A percentile compares a stretch with the other conserved stretches of the same genome.
Evolutionary conservation across 257 asterid species (phyloP).

Genomic region (Mitragyna speciosa): DNA sequence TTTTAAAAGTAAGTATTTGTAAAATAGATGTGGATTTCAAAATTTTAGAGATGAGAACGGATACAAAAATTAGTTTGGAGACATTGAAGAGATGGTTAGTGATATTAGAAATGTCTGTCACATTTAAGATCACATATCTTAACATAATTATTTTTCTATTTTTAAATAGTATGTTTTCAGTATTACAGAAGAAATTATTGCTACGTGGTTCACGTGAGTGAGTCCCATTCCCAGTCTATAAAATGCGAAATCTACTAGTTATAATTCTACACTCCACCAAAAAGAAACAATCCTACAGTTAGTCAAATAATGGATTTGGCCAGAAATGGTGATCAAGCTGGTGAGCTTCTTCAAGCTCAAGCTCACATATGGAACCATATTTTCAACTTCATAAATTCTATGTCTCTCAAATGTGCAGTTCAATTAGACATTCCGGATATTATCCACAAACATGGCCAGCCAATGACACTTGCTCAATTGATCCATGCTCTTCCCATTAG

Average conservation of each 20-base stretch:
- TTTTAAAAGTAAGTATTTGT: too few relatives aligned
- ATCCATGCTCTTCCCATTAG: constrained; percentile 19
- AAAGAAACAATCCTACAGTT: background rate
- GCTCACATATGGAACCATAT: constrained; percentile 36
- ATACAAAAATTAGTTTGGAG: too few relatives aligned
- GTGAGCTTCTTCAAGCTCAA: constrained; percentile 32
- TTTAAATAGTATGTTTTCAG: too few relatives aligned
- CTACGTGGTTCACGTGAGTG: background rate
- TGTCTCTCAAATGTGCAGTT: constrained; percentile 37
- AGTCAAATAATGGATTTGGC: background rate
- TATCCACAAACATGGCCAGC: constrained; percentile 30
- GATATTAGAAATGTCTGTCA: too few relatives aligned
- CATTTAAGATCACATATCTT: too few relatives aligned
- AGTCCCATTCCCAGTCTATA: background rate
- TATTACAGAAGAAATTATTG: too few relatives aligned
- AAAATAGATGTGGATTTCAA: too few relatives aligned
- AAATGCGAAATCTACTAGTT: too few relatives aligned
- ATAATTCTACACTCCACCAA: too few relatives aligned
- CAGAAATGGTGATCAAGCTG: background rate
- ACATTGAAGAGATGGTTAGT: too few relatives aligned
- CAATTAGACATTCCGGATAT: constrained; percentile 34
- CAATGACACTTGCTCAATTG: constrained; percentile 25
- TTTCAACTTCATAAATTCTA: constrained; percentile 31
- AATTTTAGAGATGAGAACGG: too few relatives aligned
- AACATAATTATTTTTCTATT: too few relatives aligned